phyloP scores from a whole-genome alignment of 108 stramenopile species.

The Chaetoceros tenuissimus region DNA sequence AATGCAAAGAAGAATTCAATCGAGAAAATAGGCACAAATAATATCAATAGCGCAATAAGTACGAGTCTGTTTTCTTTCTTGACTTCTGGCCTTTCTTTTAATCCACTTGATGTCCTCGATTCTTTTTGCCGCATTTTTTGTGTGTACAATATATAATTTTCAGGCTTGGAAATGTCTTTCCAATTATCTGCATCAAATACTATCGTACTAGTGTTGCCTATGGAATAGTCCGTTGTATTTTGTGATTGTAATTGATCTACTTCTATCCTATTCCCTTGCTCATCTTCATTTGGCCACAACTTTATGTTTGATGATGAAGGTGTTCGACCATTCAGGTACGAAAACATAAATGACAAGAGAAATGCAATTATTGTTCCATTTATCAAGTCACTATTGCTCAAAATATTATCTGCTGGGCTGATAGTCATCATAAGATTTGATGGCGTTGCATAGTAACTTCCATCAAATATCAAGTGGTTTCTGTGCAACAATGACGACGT shows the following conservation, averaged over 20 bases:
- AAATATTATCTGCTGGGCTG: no score
- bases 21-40: constrained; percentile 75
- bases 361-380: constrained; percentile 23
- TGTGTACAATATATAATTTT: constrained; percentile 66
- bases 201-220: neutral
- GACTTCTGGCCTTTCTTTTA: neutral
- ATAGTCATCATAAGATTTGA: no score
- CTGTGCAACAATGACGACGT: no score
- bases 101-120: constrained; percentile 2
- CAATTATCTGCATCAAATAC: constrained; percentile 37
- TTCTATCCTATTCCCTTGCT: neutral
- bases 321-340: constrained; percentile 24
- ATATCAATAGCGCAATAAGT: constrained; percentile 31
- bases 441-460: no score
- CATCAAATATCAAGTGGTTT: no score
- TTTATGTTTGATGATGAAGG: constrained; percentile 21
- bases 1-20: constrained; percentile 68
- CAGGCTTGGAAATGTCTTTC: constrained; percentile 63
- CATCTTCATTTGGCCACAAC: constrained; percentile 13
- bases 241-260: neutral
- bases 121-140: constrained; percentile 20
- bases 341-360: constrained; percentile 21
- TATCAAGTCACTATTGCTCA: constrained; percentile 22
- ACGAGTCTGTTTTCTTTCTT: constrained; percentile 33
- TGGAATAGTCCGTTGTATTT: neutral